phyloP scores from a whole-genome alignment of 2,329 filamentous ascomycete species.

The Rhexocercosporidium sp. region DNA sequence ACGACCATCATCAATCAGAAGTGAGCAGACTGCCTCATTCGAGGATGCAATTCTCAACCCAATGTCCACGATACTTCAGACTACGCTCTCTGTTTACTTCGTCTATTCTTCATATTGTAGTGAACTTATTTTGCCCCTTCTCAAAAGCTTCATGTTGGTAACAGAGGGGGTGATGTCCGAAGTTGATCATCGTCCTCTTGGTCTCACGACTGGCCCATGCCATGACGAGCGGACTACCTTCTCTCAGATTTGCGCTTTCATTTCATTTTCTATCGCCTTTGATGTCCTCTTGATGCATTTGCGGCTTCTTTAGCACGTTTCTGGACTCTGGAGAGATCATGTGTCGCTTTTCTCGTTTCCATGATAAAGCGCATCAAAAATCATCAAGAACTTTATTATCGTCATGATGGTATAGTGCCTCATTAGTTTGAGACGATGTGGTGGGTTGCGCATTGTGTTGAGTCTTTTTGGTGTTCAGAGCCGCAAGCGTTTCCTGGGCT shows the following conservation, averaged over 20 bases:
- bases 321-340: not conserved
- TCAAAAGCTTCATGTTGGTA: not conserved
- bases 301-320: not conserved
- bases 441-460: slow-evolving; percentile 2
- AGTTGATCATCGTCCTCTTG: slow-evolving; percentile 8
- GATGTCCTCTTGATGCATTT: not conserved
- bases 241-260: not conserved
- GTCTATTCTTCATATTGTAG: not conserved
- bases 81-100: no score
- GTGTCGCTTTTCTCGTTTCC: not conserved
- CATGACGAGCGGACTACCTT: not conserved
- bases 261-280: not conserved
- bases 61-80: not conserved
- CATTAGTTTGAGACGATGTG: not conserved
- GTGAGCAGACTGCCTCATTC: not conserved
- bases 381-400: not conserved
- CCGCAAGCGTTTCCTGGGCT: not conserved
- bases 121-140: no score
- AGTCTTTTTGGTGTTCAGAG: not conserved
- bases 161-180: not conserved
- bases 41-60: not conserved
- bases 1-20: not conserved
- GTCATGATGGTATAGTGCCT: not conserved
- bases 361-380: not conserved
- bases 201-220: not conserved